These are phyloP conservation scores for Phytophthora macrochlamydospora DNA, from an alignment of 352 stramenopile species.

Conservation along the genomic window DNA sequence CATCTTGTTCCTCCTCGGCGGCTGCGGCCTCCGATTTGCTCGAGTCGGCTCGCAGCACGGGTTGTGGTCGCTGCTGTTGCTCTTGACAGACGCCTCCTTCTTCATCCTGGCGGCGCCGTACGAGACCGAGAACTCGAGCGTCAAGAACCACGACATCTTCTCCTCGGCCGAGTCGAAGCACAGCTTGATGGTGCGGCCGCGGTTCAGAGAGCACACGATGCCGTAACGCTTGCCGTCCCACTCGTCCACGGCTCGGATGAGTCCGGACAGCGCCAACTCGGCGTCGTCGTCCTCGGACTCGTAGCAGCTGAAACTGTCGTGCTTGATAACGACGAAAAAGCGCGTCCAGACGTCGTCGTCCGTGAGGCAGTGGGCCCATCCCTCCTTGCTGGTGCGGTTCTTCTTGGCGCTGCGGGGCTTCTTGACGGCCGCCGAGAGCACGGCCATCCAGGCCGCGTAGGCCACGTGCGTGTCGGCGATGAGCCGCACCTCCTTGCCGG, in stretches of 20 bases:
- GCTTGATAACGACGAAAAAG: slow-evolving; percentile 77
- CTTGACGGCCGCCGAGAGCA: slow-evolving; percentile 71
- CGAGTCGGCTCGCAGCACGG: slow-evolving; percentile 42
- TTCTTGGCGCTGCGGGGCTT: slow-evolving; percentile 43
- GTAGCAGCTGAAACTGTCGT: slow-evolving; percentile 83
- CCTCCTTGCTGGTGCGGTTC: slow-evolving; percentile 69
- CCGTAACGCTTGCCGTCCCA: slow-evolving; percentile 83
- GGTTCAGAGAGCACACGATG: slow-evolving; percentile 72
- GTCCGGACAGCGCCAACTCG: slow-evolving; percentile 65
- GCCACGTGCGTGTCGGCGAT: slow-evolving; percentile 82
- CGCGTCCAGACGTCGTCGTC: slow-evolving; percentile 77
- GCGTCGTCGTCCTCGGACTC: slow-evolving; percentile 72
- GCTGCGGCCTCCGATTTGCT: slow-evolving; percentile 37
- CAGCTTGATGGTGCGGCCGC: slow-evolving; percentile 71
- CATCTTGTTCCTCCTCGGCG: slow-evolving; percentile 43
- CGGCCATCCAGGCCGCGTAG: slow-evolving; percentile 77
- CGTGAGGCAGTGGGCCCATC: slow-evolving; percentile 76
- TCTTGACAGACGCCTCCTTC: slow-evolving; percentile 64
- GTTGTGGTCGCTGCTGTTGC: slow-evolving; percentile 39
- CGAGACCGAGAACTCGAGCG: slow-evolving; percentile 75
- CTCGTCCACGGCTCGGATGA: slow-evolving; percentile 70
- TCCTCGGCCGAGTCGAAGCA: slow-evolving; percentile 83
- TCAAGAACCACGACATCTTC: slow-evolving; percentile 86
- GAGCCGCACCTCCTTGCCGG: slow-evolving; percentile 74
- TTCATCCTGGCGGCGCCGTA: slow-evolving; percentile 74